Base-by-base conservation (phyloP, 2,329 filamentous ascomycete species). In the Pseudopyricularia javanii region DNA sequence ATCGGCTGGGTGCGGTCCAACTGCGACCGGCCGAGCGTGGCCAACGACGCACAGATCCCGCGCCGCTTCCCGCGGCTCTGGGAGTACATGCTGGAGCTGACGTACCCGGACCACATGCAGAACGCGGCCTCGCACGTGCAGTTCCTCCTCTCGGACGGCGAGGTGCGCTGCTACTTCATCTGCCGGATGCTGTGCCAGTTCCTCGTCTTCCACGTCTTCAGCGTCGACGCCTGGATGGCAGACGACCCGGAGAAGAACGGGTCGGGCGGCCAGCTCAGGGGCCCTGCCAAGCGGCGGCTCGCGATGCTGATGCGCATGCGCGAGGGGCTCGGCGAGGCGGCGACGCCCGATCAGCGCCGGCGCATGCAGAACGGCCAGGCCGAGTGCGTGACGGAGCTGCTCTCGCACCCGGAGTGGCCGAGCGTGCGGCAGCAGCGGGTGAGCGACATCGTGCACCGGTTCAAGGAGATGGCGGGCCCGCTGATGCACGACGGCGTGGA, bases 401-500 rank as follows among this genome's bases (percentile, higher is more conserved):
- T 66, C 34, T 58, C 58, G 32, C 61, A 63, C 50, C 49, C 55
- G 3, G 61, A 63, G 9, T 70, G 60, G 55, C 30, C 34, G 12
- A 53, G 55, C 14, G 59, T 58, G 58, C 58, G 57, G n/a, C 55
- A 59, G 7, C 55, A 54, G 50, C 62, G 61, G 54, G 53, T 62
- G 2, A 58, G 51, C 24, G 50, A 57, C 11, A 56, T 61, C 30
- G 54, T 58, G 28, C 53, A 55, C 8, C 61, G 62, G 7, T 55
- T 64, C 28, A 62, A 65, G 45, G 68, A 64, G 51, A 63, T 69
- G 52, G 54, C 74, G 4, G 66, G 69, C 0, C 70, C 76, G 20
- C 69, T 78, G 53, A 63, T 75, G 6, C 63, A 66, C 47, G 69
- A 74, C 54, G 56, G 59, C 7, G 61, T 63, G 30, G 57, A 65